phyloP scores from a whole-genome alignment of 2,329 filamentous ascomycete species.

The Penicillium decumbens region DNA sequence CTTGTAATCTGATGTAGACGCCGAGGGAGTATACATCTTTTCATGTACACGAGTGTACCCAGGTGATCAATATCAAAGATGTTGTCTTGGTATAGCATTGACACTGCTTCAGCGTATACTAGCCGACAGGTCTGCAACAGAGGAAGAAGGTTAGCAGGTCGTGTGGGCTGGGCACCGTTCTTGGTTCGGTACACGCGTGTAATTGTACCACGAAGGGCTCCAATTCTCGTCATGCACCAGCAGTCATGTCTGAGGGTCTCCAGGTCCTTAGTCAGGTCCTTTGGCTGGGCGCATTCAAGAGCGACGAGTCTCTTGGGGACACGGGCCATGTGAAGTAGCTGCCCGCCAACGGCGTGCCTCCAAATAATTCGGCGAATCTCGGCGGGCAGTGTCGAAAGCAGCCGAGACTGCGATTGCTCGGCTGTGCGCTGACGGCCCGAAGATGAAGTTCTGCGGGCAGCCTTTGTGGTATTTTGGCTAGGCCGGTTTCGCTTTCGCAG shows the following conservation, averaged over 20 bases:
- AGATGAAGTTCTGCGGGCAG: not conserved
- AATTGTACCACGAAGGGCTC: not conserved
- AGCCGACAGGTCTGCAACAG: not conserved
- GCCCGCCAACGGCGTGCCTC: not conserved
- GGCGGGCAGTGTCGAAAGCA: not conserved
- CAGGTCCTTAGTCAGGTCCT: not conserved
- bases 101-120: not conserved
- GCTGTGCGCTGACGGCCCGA: not conserved
- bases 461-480: not conserved
- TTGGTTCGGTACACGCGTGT: not conserved
- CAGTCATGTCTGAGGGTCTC: not conserved
- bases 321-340: not conserved
- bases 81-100: not conserved
- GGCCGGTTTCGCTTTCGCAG: not conserved
- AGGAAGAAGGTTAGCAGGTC: not conserved
- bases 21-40: not conserved
- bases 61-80: not conserved
- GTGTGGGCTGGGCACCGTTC: not conserved
- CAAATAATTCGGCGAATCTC: not conserved
- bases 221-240: not conserved
- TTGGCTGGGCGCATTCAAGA: not conserved
- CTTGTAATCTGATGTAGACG: not conserved
- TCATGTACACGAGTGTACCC: not conserved
- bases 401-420: not conserved
- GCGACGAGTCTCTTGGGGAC: not conserved